Base-by-base conservation (phyloP, 805 yeast genomes). In the Monosporozyma siamensis region DNA sequence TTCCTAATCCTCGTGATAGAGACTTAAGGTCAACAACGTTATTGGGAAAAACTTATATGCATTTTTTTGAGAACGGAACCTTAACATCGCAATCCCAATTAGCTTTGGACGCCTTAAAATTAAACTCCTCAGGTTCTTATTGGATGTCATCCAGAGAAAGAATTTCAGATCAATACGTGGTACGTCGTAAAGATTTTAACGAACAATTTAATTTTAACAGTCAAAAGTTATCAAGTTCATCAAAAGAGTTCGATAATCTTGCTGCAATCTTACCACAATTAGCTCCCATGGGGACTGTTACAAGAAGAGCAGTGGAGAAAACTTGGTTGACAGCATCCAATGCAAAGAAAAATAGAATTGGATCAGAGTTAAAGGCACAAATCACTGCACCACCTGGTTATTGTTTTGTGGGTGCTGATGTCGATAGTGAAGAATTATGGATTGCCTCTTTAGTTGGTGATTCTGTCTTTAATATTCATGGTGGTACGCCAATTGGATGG, bases 271-370 rank as follows among this genome's bases (percentile, higher is more conserved):
- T 92, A 12, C 99, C 99, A 1, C 76, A 77, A 40, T 70, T 90
- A 34, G 71, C 86, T 6, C 75, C 95, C 2, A 92, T 92, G 96
- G 99, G 99, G 1, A 94, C 99, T 0, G 80, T 92, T 6, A 92
- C 99, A 0, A 70, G 98, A 52, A 71, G 99, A 50, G 96, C 97
- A 2, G 96, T 92, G 2, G 99, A 92, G 58, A 87, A 86, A 48
- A 87, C 97, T 0, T 92, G 99, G 99, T 66, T 92, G 27, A 92
- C 99, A 0, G 98, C 98, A 0, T 84, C 96, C 1, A 94, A 94
- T 64, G 95, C 95, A 1, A 92, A 94, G 55, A 68, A 68, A 48
- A 75, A 77, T 37, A 68, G 97, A 47, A 76, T 94, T 36, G 99
- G 99, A 0, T 88, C 97, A 1, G 99, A 92, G 58, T 68, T 94